These are phyloP conservation scores for Penicillium ochrochloron DNA, from an alignment of 495 filamentous ascomycete species.

Conservation along the genomic window DNA sequence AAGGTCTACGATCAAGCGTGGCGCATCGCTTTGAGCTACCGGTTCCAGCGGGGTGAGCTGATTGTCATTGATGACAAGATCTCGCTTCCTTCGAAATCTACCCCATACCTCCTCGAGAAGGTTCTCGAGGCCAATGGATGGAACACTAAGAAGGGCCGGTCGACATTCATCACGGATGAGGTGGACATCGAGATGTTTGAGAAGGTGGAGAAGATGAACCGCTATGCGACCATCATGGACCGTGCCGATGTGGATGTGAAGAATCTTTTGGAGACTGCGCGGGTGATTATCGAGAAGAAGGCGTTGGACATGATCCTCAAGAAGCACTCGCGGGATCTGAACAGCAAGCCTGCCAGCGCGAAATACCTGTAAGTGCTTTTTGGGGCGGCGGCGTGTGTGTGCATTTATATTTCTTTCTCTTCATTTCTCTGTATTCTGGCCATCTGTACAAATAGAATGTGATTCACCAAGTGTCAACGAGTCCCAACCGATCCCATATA, in stretches of 20 bases:
- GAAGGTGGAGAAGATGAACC: constrained; percentile 59
- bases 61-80: constrained; percentile 77
- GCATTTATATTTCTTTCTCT: constrained; percentile 18
- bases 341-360: constrained; percentile 38
- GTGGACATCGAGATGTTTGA: constrained; percentile 46
- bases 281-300: constrained; percentile 82
- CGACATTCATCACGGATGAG: constrained; percentile 72
- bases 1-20: constrained; percentile 97
- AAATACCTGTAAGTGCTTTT: constrained; percentile 32
- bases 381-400: constrained; percentile 11
- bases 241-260: constrained; percentile 87
- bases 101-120: constrained; percentile 61
- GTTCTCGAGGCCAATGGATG: constrained; percentile 74
- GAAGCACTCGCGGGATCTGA: constrained; percentile 76
- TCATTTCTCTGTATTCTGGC: constrained; percentile 31
- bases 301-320: constrained; percentile 77
- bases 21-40: constrained; percentile 91
- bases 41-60: constrained; percentile 84
- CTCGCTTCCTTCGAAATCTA: constrained; percentile 60
- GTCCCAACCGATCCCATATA: neutral
- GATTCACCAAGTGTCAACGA: constrained; percentile 11
- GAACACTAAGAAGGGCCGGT: constrained; percentile 70
- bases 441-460: constrained; percentile 46
- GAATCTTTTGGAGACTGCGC: constrained; percentile 81
- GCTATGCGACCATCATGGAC: constrained; percentile 68